A percentile compares a stretch with the other conserved stretches of the same genome.
Conservation (phyloP, 2,329 filamentous ascomycete species). For the Cladosporium sp. region DNA sequence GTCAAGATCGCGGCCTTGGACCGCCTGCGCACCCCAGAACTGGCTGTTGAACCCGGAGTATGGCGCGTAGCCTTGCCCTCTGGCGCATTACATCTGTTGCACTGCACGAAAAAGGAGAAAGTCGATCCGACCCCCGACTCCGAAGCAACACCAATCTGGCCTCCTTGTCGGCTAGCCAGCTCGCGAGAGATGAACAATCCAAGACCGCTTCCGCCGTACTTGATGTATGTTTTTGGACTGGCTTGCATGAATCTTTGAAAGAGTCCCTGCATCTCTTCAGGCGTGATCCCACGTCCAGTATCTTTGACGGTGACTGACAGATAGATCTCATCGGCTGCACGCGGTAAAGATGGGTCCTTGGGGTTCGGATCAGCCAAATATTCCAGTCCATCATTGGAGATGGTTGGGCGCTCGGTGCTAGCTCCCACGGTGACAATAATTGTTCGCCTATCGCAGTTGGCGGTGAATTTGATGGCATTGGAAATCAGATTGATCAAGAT, state of each 20-base stretch:
- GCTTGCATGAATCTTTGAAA: constrained; percentile 73
- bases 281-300: constrained; percentile 44
- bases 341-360: neutral
- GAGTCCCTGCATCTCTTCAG: constrained; percentile 49
- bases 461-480: constrained; percentile 52
- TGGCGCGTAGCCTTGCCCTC: neutral
- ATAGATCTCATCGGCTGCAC: constrained; percentile 23
- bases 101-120: constrained; percentile 62
- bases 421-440: constrained; percentile 38
- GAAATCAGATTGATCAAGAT: constrained; percentile 49
- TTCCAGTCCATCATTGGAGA: constrained; percentile 3
- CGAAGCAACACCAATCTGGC: constrained; percentile 67
- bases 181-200: constrained; percentile 59
- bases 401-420: constrained; percentile 6
- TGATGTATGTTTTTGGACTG: constrained; percentile 65
- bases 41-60: neutral
- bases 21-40: neutral
- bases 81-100: constrained; percentile 3
- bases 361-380: constrained; percentile 13
- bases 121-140: constrained; percentile 61
- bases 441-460: constrained; percentile 37
- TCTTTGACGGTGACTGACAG: constrained; percentile 42
- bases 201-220: constrained; percentile 70
- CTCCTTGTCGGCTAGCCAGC: constrained; percentile 69
- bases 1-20: constrained; percentile 1